These are phyloP conservation scores for Penicillium canescens DNA, from an alignment of 495 filamentous ascomycete genomes.

Conservation along the genomic window DNA sequence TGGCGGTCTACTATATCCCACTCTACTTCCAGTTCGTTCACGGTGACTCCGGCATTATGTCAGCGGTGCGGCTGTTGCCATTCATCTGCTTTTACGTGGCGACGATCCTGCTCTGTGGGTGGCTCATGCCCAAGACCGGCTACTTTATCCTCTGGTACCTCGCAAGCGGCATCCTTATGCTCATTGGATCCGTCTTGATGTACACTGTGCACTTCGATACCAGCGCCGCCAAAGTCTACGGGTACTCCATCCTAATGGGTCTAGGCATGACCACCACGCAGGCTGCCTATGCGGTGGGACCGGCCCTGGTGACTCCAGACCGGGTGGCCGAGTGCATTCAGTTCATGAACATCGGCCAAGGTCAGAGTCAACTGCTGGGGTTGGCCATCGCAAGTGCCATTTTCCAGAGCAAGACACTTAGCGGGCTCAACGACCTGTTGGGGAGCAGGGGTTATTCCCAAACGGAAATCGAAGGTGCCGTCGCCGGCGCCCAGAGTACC, in stretches of 20 bases:
- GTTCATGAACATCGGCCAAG: neutral
- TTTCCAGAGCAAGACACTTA: neutral
- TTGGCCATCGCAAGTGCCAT: neutral
- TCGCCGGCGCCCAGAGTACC: slow-evolving; percentile 6
- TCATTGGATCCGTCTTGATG: slow-evolving; percentile 1
- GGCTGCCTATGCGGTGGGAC: neutral
- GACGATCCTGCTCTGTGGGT: slow-evolving; percentile 6
- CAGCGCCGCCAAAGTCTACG: slow-evolving; percentile 45
- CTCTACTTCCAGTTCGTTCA: slow-evolving; percentile 50
- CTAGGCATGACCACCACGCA: slow-evolving; percentile 31
- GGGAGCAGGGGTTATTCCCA: neutral
- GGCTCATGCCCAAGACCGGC: neutral
- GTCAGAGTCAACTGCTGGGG: neutral
- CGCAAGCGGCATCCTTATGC: slow-evolving; percentile 21
- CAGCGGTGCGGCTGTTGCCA: slow-evolving; percentile 40
- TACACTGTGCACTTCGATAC: slow-evolving; percentile 14
- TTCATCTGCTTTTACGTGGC: slow-evolving; percentile 21
- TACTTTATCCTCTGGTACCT: slow-evolving; percentile 29
- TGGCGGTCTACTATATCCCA: slow-evolving; percentile 52
- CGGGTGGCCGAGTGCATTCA: neutral
- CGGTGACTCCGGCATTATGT: slow-evolving; percentile 32
- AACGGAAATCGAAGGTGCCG: neutral
- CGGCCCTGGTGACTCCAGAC: too few relatives aligned
- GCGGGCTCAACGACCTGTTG: neutral
- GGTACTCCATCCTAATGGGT: slow-evolving; percentile 51